Base-by-base conservation (phyloP, 2,329 filamentous ascomycete genomes). In the Cercospora nicotianae region DNA sequence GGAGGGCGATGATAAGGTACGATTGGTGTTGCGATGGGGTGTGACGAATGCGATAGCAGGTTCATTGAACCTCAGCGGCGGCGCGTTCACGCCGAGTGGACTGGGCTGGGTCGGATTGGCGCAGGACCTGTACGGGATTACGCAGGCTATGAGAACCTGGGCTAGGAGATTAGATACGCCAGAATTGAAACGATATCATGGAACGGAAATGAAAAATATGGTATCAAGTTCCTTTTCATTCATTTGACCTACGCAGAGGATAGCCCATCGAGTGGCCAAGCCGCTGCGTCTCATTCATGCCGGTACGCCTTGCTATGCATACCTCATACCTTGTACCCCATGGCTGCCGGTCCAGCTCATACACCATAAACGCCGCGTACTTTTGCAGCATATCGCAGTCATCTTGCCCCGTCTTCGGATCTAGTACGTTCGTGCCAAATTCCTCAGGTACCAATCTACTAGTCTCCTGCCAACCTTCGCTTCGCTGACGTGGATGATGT, bases 391-490 rank as follows among this genome's bases (percentile, higher is more conserved):
- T 61, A 12, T 20, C 42, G 26, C 26, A 28, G 36, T 36, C n/a
- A 26, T 30, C 13, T 36, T 3, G 30, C 18, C 18, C 8, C 39
- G 5, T 58, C 28, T 45, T 53, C 3, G 3, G 13, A 28, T 63
- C 70, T 91, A 96, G 85, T 99, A 99, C 67, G 94, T 96, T 80
- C 95, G 90, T 69, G 94, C 92, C 78, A 99, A 86, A 86, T 99
- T 99, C 79, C 95, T 90, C 79, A 99, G 88, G 82, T 99, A 99
- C 95, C 95, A 99, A 83, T 99, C 95, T 73, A 99, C 94, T 77
- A 99, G 85, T 84, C 95, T 96, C 77, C 95, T 89, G 79, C 95
- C 95, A 69, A 97, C 93, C 90, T 99, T 99, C 74, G 94, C 94
- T 84, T 99, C 95, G 67, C 94, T 97, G 75, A 99, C 95, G 83